A percentile compares a stretch with the other conserved stretches of the same genome.
Conservation (phyloP, 176 grass and related monocot species). For the Zoysia pacifica region DNA sequence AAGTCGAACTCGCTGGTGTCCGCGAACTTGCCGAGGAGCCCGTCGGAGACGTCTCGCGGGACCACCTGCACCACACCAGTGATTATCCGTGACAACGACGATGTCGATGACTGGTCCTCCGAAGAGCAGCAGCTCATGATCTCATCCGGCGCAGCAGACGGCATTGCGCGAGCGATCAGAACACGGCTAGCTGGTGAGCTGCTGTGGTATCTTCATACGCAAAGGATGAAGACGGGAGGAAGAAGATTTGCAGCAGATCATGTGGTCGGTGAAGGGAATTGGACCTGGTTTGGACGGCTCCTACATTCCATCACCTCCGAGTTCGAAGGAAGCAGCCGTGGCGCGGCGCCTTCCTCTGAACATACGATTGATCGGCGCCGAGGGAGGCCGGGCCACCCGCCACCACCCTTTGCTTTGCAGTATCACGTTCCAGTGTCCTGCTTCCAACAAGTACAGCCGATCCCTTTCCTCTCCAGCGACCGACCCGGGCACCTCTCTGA, state of each 20-base stretch:
- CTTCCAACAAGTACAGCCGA: constrained; percentile 32
- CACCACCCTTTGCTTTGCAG: constrained; percentile 14
- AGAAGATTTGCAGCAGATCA: constrained; percentile 13
- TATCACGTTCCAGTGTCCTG: constrained; percentile 16
- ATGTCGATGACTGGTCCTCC: background rate
- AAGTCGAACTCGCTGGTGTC: constrained; percentile 87
- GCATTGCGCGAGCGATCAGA: background rate
- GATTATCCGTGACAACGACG: background rate
- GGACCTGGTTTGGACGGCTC: constrained; percentile 7
- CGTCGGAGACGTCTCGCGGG: constrained; percentile 61
- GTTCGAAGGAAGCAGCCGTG: background rate
- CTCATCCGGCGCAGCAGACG: constrained; percentile 1
- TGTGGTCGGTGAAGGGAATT: constrained; percentile 42
- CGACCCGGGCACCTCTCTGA: constrained; percentile 20
- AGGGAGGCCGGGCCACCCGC: constrained; percentile 21
- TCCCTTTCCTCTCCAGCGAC: constrained; percentile 16
- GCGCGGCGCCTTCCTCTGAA: background rate
- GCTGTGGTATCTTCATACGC: background rate
- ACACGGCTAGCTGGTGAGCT: background rate
- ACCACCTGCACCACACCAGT: constrained; percentile 50
- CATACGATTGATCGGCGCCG: constrained; percentile 10
- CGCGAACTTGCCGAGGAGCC: constrained; percentile 68
- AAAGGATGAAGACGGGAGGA: background rate
- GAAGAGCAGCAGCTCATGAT: constrained; percentile 21
- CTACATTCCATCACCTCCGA: background rate